These are phyloP conservation scores for Excoecaria cochinchinensis DNA, from an alignment of 345 rosid species.

Conservation along the genomic window DNA sequence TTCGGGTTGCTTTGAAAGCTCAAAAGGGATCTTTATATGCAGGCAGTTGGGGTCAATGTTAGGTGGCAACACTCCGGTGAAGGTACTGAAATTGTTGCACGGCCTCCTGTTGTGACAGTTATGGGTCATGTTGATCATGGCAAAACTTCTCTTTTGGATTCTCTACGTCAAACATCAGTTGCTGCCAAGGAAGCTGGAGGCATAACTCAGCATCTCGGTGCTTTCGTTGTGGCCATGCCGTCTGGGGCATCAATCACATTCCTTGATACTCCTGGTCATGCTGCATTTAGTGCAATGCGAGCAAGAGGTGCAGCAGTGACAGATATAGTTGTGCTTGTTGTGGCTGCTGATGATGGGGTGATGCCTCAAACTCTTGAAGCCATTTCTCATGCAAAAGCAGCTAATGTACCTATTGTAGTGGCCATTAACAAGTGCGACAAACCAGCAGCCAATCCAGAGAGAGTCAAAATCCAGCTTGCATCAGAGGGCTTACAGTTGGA, in stretches of 20 bases:
- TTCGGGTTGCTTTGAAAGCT: slow-evolving; percentile 9
- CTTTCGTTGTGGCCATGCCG: slow-evolving; percentile 82
- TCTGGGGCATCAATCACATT: slow-evolving; percentile 89
- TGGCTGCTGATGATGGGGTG: slow-evolving; percentile 96
- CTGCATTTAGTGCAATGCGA: slow-evolving; percentile 94
- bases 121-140: slow-evolving; percentile 99
- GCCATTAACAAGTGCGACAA: slow-evolving; percentile 93
- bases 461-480: slow-evolving; percentile 82
- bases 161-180: slow-evolving; percentile 79
- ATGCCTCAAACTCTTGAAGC: slow-evolving; percentile 99
- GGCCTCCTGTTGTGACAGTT: slow-evolving; percentile 85
- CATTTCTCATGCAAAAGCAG: slow-evolving; percentile 78
- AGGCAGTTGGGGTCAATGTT: slow-evolving; percentile 78
- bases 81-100: slow-evolving; percentile 62
- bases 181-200: slow-evolving; percentile 96
- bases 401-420: slow-evolving; percentile 86
- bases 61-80: slow-evolving; percentile 70
- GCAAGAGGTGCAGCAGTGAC: slow-evolving; percentile 97
- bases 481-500: slow-evolving; percentile 80
- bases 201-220: slow-evolving; percentile 96
- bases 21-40: slow-evolving; percentile 17
- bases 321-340: slow-evolving; percentile 89
- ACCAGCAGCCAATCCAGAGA: slow-evolving; percentile 74
- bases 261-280: slow-evolving; percentile 94
- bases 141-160: slow-evolving; percentile 89